Base-by-base conservation (phyloP, 176 grass and related monocot genomes). In the Oryza punctata region DNA sequence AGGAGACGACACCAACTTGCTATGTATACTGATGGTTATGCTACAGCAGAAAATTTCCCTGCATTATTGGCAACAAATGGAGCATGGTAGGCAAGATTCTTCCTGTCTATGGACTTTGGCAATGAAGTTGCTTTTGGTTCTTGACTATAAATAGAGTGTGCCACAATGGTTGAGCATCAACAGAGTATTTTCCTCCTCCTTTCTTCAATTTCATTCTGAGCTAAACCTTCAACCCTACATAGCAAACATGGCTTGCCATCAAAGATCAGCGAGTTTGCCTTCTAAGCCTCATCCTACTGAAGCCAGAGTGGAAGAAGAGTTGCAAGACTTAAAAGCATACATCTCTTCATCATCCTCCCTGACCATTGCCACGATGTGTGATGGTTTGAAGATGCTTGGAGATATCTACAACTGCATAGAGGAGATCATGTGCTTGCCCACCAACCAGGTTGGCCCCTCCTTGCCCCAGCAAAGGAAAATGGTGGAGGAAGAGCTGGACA, bases 241-340 rank as follows among this genome's bases (percentile, higher is more conserved):
- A 23, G 66, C 19, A 72, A 84, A 30, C 26, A 93, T 93, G 91
- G 64, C 54, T 61, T 79, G 64, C 71, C 91, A 88, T 81, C 65
- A 81, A 57, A 82, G 86, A 61, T 86, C 91, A 29, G 25, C 80
- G 41, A 91, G 86, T 85, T 18, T 88, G 70, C 88, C 91, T 12
- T 85, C 69, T 35, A 46, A 49, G 9, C 10, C 88, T 4, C 44
- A 80, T 60, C 66, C 82, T 6, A 21, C 11, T 18, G 75, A 78
- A 21, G 15, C 77, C 25, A 82, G 47, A 8, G 74, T 86, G 3
- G 88, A 90, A 74, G 74, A 77, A 11, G 75, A 90, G 70, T 82
- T 90, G 19, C 75, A 73, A 26, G 47, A 12, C 19, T 69, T 94
- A 29, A 72, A 78, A 54, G 3, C 77, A 23, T 24, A 0, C 37